Conservation (phyloP, 2,329 filamentous ascomycete genomes). For the Fonsecaea pugnacius region DNA sequence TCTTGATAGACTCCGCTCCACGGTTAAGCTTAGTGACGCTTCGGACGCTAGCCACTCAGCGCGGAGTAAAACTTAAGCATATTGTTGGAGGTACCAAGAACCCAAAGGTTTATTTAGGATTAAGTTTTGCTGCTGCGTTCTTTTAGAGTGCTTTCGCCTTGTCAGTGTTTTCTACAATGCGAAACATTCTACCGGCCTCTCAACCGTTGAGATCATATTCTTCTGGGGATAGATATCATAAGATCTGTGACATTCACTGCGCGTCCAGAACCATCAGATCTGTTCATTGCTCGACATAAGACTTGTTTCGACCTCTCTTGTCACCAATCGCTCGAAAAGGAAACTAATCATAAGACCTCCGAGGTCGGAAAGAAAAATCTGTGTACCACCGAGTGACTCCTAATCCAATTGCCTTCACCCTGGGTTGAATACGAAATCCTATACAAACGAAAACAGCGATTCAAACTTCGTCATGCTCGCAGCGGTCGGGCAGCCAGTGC, state of each 20-base stretch:
- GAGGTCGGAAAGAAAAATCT: conserved; percentile 11
- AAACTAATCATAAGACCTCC: conserved; percentile 16
- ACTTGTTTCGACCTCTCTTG: background rate
- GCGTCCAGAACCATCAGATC: background rate
- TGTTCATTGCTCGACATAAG: background rate
- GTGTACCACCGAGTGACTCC: background rate
- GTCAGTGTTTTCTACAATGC: background rate
- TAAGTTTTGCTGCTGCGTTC: background rate
- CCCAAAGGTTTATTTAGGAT: background rate
- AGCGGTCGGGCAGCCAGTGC: conserved; percentile 70
- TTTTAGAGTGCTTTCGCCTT: background rate
- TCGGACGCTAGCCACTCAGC: no score
- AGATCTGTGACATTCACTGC: background rate
- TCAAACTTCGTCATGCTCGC: conserved; percentile 31
- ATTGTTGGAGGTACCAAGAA: conserved; percentile 49
- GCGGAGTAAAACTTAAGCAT: no score
- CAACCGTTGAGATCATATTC: background rate
- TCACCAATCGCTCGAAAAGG: conserved; percentile 7
- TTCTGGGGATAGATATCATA: background rate
- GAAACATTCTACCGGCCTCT: background rate
- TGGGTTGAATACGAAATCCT: background rate
- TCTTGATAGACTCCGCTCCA: no score
- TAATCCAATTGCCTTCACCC: background rate
- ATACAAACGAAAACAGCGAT: background rate
- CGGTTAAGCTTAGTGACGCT: no score